phyloP scores from a whole-genome alignment of 169 alveolate species.

The Neospora caninum region DNA sequence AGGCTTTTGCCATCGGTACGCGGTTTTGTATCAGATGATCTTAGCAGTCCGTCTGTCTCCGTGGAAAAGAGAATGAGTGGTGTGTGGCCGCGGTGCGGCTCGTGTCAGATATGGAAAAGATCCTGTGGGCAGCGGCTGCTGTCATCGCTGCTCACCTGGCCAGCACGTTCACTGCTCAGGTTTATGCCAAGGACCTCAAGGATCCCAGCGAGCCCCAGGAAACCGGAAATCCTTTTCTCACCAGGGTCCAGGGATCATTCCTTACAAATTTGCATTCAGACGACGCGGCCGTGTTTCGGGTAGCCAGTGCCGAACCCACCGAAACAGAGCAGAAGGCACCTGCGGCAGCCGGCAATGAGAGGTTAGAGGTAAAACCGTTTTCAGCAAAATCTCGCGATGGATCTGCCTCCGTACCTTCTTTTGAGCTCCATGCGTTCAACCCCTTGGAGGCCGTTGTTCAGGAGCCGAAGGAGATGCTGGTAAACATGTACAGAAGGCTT shows the following conservation, averaged over 20 bases:
- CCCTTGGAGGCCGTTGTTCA: background rate
- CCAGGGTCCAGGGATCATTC: background rate
- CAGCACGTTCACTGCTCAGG: too few species aligned
- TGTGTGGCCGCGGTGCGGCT: too few species aligned
- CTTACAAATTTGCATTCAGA: background rate
- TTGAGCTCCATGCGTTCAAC: background rate
- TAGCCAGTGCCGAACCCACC: background rate
- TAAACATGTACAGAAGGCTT: background rate
- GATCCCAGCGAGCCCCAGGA: too few species aligned
- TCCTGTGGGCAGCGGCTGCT: too few species aligned
- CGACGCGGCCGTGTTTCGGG: background rate
- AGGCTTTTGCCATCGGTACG: too few species aligned
- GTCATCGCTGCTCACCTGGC: too few species aligned
- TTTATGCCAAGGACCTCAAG: too few species aligned
- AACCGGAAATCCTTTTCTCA: too few species aligned
- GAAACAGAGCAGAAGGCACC: background rate
- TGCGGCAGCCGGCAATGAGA: background rate
- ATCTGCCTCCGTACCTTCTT: background rate
- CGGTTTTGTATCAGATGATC: too few species aligned
- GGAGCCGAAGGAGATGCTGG: background rate
- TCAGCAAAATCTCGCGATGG: background rate
- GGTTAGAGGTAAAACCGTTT: background rate
- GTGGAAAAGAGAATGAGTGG: too few species aligned
- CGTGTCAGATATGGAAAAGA: too few species aligned
- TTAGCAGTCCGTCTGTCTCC: too few species aligned